Conservation (phyloP, 83 land plant species). For the Diphasiastrum complanatum region DNA sequence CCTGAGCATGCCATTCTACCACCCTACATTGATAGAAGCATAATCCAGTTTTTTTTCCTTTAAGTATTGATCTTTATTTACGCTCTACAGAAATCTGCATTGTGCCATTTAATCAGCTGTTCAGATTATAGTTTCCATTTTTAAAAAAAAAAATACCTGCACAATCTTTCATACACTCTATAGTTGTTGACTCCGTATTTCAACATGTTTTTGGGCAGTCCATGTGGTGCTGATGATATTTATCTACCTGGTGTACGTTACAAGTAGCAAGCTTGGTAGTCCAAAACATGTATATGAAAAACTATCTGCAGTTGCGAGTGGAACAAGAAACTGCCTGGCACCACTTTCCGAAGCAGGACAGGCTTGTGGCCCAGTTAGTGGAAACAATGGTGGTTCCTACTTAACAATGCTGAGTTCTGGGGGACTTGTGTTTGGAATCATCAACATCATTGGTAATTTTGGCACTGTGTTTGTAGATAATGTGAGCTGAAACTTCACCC, state of each 20-base stretch:
- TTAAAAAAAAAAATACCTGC: too few relatives aligned
- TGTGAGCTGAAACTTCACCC: too few relatives aligned
- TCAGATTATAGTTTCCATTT: neutral
- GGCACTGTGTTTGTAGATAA: conserved; percentile 37
- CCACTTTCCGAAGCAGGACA: conserved; percentile 9
- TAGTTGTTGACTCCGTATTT: too few relatives aligned
- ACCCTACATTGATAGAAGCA: too few relatives aligned
- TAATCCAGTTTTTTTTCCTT: conserved; percentile 1
- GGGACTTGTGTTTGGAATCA: conserved; percentile 33
- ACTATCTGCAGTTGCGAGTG: conserved; percentile 14
- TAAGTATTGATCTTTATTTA: neutral
- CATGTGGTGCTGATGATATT: conserved; percentile 36
- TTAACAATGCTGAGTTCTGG: conserved; percentile 37
- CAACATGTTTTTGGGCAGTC: conserved; percentile 3
- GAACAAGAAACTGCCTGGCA: neutral
- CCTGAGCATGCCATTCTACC: too few relatives aligned
- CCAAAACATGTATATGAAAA: conserved; percentile 14
- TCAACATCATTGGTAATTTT: conserved; percentile 33
- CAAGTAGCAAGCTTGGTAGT: conserved; percentile 20
- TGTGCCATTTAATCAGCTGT: neutral
- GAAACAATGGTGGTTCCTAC: conserved; percentile 35
- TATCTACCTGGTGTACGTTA: conserved; percentile 26
- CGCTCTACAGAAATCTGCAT: neutral
- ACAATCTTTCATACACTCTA: too few relatives aligned
- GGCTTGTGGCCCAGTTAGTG: conserved; percentile 23